phyloP scores from a whole-genome alignment of 306 rosid species.

The Trichosanthes cucumerina region DNA sequence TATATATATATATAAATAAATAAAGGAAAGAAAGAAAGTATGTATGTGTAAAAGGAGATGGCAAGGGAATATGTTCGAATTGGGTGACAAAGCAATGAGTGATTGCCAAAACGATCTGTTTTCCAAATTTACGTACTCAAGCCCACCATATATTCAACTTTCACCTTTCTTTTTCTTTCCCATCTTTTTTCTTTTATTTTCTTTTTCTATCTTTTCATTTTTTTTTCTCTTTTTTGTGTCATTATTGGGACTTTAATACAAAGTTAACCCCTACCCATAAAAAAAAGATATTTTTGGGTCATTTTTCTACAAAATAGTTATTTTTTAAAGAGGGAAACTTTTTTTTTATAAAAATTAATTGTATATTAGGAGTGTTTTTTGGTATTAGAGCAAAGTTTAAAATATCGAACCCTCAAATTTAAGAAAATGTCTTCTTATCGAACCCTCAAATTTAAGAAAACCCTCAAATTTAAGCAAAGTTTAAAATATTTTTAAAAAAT shows the following conservation, averaged over 20 bases:
- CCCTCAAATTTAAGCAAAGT: no score
- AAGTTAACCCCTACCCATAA: not conserved
- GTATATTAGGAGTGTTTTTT: not conserved
- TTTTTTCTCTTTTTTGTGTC: not conserved
- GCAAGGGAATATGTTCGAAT: conserved; percentile 42
- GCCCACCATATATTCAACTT: conserved; percentile 7
- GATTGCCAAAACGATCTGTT: conserved; percentile 23
- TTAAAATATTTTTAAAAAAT: no score
- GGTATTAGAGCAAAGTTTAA: not conserved
- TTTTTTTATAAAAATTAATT: not conserved
- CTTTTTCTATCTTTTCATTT: not conserved
- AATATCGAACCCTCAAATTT: no score
- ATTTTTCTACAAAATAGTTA: not conserved
- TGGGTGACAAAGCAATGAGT: conserved; percentile 15
- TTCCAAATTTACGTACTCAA: conserved; percentile 18
- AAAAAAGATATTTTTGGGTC: not conserved
- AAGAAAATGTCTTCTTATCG: no score
- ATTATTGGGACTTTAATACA: not conserved
- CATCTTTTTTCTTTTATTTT: not conserved
- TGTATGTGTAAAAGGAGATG: not conserved
- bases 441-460: no score
- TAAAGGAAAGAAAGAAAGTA: not conserved
- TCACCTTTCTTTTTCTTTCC: not conserved
- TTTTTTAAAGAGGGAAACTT: not conserved
- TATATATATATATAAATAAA: no score